A percentile compares a stretch with the other conserved stretches of the same genome.
phyloP scores from a whole-genome alignment of 192 early-diverging fungal genomes.

The Gamsiella multidivaricata region DNA sequence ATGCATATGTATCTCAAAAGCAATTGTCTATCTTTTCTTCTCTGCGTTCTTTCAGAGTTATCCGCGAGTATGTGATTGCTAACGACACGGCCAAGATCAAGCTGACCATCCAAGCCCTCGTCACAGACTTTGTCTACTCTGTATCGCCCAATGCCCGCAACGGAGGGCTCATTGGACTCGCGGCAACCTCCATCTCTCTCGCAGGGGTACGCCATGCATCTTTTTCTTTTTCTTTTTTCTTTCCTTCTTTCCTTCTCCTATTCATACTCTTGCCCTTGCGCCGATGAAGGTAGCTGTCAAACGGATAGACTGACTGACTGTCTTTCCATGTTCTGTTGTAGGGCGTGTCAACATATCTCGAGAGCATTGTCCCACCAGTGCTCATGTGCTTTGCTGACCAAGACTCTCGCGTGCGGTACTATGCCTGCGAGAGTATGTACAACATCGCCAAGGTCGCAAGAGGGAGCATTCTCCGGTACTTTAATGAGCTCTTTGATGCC shows the following conservation, averaged over 20 bases:
- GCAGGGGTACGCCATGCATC: slow-evolving; percentile 73
- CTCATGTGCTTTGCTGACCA: slow-evolving; percentile 92
- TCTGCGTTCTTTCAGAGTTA: slow-evolving; percentile 57
- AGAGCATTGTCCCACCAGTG: slow-evolving; percentile 91
- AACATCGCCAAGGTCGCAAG: slow-evolving; percentile 97
- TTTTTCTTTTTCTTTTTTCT: slow-evolving; percentile 1
- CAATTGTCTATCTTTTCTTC: slow-evolving; percentile 1
- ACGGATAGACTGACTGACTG: not conserved
- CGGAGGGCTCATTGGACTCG: slow-evolving; percentile 95
- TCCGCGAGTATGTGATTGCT: slow-evolving; percentile 67
- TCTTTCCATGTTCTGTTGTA: slow-evolving; percentile 31
- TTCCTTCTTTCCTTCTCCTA: too few species aligned
- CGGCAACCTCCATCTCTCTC: slow-evolving; percentile 87
- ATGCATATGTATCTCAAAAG: not conserved
- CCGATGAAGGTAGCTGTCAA: too few species aligned
- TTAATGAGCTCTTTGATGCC: slow-evolving; percentile 98
- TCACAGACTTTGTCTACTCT: slow-evolving; percentile 91
- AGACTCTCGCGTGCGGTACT: slow-evolving; percentile 95
- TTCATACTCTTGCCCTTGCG: too few species aligned
- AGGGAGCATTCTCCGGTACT: slow-evolving; percentile 87
- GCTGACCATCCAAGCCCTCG: slow-evolving; percentile 79
- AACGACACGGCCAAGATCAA: slow-evolving; percentile 71
- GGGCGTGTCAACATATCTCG: slow-evolving; percentile 72
- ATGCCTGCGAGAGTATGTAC: slow-evolving; percentile 98
- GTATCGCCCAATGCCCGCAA: slow-evolving; percentile 85